Conservation (phyloP, 2,329 filamentous ascomycete species). For the Botrytis elliptica region DNA sequence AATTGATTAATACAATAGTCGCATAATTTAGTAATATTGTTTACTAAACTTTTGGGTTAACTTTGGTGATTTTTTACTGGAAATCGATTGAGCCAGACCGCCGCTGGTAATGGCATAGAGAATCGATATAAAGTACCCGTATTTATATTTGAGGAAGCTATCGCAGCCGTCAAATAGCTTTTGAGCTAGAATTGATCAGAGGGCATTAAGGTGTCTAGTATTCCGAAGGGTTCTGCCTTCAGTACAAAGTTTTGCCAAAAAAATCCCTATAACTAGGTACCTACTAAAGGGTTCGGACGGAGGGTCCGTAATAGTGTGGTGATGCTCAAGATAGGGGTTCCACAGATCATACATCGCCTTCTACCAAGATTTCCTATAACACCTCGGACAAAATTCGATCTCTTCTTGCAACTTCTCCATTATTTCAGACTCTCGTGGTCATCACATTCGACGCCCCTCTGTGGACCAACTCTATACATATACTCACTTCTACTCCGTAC, state of each 20-base stretch:
- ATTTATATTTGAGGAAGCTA: neutral
- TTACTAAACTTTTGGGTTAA: neutral
- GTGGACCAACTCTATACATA: neutral
- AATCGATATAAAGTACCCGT: neutral
- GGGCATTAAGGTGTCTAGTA: neutral
- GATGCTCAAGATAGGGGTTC: conserved; percentile 3
- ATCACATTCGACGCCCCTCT: conserved; percentile 8
- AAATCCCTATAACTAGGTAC: neutral
- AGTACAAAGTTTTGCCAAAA: neutral
- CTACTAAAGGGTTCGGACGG: neutral
- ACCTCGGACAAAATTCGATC: conserved; percentile 2
- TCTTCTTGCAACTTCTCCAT: conserved; percentile 1
- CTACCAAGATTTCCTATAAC: conserved; percentile 2
- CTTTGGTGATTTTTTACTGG: neutral
- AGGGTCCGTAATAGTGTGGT: neutral
- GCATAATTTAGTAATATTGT: neutral
- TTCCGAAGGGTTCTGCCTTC: neutral
- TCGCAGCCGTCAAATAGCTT: neutral
- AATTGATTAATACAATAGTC: neutral
- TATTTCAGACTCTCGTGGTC: conserved; percentile 15
- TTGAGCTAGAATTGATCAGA: neutral
- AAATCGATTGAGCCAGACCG: neutral
- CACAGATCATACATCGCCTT: conserved; percentile 5
- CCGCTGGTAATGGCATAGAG: neutral
- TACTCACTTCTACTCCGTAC: neutral